Base-by-base conservation (phyloP, 306 rosid species). In the Glycyrrhiza uralensis region DNA sequence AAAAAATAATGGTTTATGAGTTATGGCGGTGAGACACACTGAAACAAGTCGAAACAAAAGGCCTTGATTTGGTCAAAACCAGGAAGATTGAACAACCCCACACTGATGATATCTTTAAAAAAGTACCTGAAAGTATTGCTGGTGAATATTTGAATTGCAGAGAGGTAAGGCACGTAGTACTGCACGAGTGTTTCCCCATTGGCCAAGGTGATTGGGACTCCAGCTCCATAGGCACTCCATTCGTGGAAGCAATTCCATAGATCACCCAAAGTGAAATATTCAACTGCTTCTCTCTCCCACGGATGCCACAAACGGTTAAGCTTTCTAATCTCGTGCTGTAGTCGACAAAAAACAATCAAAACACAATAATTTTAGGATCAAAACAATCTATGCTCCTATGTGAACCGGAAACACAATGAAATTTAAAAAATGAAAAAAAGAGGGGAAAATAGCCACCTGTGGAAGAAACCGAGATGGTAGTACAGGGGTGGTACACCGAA, bases 141-240 rank as follows among this genome's bases (percentile, higher is more conserved):
- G 13, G 96, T 91, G 88, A 81, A 91, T 39, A 91, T 88, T 81
- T 95, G 97, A 68, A 95, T 88, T 19, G 90, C 99, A 23, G 99
- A 95, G 80, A 95, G 99, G 73, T 95, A 95, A 60, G 99, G 99
- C 2, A 91, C 99, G 66, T 91, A 95, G 79, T 89, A 95, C 78
- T 95, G 99, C 26, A 88, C 91, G 51, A 95, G 92, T 7, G 88
- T 86, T 6, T 95, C 96, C n/a, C 87, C 92, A 72, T 81, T 71
- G 87, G 67, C 70, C 66, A 91, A 69, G 61, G 78, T 38, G 49
- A 95, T 83, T 0, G 93, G 93, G 47, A 95, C 99, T 72, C 96
- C 97, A 12, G 97, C 91, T 4, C 99, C 99, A 56, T 95, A 95
- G 0, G 96, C 99, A 75, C 99, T 95, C 95, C 92, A 90, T 86